Evolutionary conservation across 495 filamentous ascomycete species (phyloP).

Genomic region (Rhypophila decipiens): DNA sequence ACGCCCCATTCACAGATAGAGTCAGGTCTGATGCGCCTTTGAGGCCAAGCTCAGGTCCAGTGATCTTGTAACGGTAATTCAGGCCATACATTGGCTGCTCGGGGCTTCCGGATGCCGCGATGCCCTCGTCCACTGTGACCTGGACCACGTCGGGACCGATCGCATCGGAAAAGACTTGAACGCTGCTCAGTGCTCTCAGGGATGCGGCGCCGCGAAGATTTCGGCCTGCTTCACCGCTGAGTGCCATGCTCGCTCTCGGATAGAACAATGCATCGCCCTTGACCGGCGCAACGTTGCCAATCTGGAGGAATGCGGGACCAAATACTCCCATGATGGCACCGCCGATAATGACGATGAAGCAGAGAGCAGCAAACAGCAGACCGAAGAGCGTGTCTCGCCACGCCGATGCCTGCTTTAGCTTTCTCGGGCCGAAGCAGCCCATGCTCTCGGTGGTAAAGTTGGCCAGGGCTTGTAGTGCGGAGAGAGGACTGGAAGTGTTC

Average conservation of each 20-base stretch:
- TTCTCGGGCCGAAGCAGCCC: slow-evolving; percentile 1
- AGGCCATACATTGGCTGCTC: slow-evolving; percentile 2
- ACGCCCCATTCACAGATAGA: background rate
- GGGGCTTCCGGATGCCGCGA: too few species aligned
- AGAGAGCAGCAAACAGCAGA: background rate
- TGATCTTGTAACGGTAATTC: slow-evolving; percentile 3
- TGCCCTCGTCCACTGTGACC: background rate
- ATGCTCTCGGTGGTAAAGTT: slow-evolving; percentile 6
- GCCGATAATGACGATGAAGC: background rate
- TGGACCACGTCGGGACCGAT: background rate
- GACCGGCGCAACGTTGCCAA: slow-evolving; percentile 6
- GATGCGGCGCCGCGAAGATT: background rate
- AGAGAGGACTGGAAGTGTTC: background rate
- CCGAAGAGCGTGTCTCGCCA: slow-evolving; percentile 5
- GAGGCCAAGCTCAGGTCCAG: slow-evolving; percentile 3
- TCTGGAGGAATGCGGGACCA: background rate
- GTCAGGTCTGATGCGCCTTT: background rate
- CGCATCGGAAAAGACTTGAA: background rate
- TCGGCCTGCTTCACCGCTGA: background rate
- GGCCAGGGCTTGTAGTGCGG: slow-evolving; percentile 1
- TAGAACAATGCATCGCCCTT: background rate
- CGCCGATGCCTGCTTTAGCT: background rate
- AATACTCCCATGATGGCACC: slow-evolving; percentile 3
- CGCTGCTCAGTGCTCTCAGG: slow-evolving; percentile 3
- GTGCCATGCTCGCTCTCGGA: background rate